Evolutionary conservation across 2,329 filamentous ascomycete species (phyloP), one percentile per base, ranked within the genome.

Genomic region (Alternaria sp.): DNA sequence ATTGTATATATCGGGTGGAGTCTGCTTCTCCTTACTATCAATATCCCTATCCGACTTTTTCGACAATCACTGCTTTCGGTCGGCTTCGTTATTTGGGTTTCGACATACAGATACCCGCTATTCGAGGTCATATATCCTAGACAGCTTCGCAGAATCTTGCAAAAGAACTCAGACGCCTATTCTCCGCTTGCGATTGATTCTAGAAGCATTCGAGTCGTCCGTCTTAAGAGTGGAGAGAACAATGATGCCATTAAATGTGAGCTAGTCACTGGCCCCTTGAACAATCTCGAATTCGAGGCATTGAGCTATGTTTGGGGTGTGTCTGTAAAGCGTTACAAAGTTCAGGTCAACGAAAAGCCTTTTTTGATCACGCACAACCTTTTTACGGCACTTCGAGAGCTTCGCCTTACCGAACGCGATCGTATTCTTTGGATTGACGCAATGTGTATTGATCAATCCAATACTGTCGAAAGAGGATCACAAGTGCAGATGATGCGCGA

Each of bases 401-500:
- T 62, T 16, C 49, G 60, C 5, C 6, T 42, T 24, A 14, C 28
- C 0, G 49, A 54, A 4, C 44, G 12, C 14, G 52, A 51, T 14
- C 42, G 56, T 11, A 7, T 41, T 8, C 14, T 65, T 3, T 67
- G 52, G 52, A 24, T 59, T 8, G 28, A 30, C 28, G 28, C 28
- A 30, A 30, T 30, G 28, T 30, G 28, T 30, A 30, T 30, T 30
- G 11, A 67, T 39, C 55, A 62, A 28, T 18, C 30, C 3, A 47
- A 63, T 18, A 43, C 48, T 24, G 20, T 12, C 5, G 64, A 67
- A 26, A 55, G 59, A 28, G 43, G 38, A 4, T 34, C 22, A 7
- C 64, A 65, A 24, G 54, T 67, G 7, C 54, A 57, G 11, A 48
- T 63, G 46, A 67, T 67, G 63, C 44, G 51, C 32, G 52, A 61